Percentiles rank a stretch among this genome's conserved stretches.
Evolutionary conservation across 371 early-diverging fungal species (phyloP).

Genomic region (Mucor sp.): DNA sequence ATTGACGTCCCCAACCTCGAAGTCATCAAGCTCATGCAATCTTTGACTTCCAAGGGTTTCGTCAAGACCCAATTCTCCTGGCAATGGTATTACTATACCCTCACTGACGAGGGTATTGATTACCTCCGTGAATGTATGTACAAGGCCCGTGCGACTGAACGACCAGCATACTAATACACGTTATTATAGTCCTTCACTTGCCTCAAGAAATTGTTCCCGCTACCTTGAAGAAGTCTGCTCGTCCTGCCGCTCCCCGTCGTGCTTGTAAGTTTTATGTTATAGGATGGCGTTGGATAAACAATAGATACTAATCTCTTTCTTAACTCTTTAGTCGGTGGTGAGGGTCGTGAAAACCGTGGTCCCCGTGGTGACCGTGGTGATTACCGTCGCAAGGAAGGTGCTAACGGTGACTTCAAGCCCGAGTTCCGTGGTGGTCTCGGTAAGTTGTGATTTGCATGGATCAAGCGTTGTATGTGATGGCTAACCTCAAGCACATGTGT

Average conservation of each 20-base stretch:
- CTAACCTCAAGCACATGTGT: not conserved
- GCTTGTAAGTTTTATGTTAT: constrained; percentile 49
- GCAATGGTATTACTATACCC: constrained; percentile 99
- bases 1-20: constrained; percentile 97
- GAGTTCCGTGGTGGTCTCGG: constrained; percentile 91
- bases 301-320: not conserved
- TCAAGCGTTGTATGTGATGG: not conserved
- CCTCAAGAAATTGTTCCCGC: constrained; percentile 97
- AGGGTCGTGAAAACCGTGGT: constrained; percentile 61
- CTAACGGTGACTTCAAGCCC: constrained; percentile 91
- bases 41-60: constrained; percentile 92
- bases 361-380: constrained; percentile 78
- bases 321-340: constrained; percentile 40
- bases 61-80: constrained; percentile 99
- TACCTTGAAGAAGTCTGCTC: constrained; percentile 93
- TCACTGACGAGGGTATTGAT: constrained; percentile 97
- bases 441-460: constrained; percentile 19
- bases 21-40: constrained; percentile 99
- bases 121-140: constrained; percentile 89
- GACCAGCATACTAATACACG: not conserved
- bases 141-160: not conserved
- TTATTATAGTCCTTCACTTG: constrained; percentile 79
- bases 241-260: constrained; percentile 72
- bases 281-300: not conserved
- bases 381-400: constrained; percentile 95